Evolutionary conservation across 2,329 filamentous ascomycete genomes (phyloP).

Genomic region (Xylaria sp.): DNA sequence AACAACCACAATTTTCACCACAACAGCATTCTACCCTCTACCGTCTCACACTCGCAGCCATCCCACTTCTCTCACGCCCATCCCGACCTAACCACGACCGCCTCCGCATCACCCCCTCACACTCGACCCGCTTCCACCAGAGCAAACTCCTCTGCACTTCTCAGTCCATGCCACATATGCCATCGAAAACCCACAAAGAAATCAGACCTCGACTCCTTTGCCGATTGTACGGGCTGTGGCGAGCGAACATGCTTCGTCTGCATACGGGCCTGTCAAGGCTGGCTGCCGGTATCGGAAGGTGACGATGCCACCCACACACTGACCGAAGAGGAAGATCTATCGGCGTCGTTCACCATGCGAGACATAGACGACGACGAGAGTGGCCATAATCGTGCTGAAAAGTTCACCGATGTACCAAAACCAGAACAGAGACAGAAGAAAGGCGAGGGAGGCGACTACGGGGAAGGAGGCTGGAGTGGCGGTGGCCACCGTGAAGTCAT

Average conservation of each 20-base stretch:
- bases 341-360: constrained; percentile 62
- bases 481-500: constrained; percentile 64
- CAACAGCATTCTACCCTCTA: constrained; percentile 13
- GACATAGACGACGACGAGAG: constrained; percentile 55
- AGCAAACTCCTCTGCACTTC: constrained; percentile 44
- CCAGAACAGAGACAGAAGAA: constrained; percentile 38
- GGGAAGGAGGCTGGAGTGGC: constrained; percentile 49
- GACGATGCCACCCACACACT: constrained; percentile 20
- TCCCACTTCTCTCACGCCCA: constrained; percentile 46
- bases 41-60: constrained; percentile 34
- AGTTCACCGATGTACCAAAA: constrained; percentile 1
- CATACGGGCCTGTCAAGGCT: constrained; percentile 70
- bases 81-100: constrained; percentile 34
- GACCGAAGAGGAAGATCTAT: constrained; percentile 49
- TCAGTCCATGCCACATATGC: constrained; percentile 74
- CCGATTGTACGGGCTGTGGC: constrained; percentile 71
- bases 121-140: constrained; percentile 33
- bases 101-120: constrained; percentile 26
- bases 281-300: constrained; percentile 48
- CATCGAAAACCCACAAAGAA: constrained; percentile 72
- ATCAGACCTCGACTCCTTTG: constrained; percentile 73
- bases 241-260: constrained; percentile 76
- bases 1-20: constrained; percentile 27
- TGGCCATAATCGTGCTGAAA: constrained; percentile 20
- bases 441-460: constrained; percentile 44